Conservation (phyloP, 2,329 filamentous ascomycete genomes). For the Cryphonectria nitschkei region DNA sequence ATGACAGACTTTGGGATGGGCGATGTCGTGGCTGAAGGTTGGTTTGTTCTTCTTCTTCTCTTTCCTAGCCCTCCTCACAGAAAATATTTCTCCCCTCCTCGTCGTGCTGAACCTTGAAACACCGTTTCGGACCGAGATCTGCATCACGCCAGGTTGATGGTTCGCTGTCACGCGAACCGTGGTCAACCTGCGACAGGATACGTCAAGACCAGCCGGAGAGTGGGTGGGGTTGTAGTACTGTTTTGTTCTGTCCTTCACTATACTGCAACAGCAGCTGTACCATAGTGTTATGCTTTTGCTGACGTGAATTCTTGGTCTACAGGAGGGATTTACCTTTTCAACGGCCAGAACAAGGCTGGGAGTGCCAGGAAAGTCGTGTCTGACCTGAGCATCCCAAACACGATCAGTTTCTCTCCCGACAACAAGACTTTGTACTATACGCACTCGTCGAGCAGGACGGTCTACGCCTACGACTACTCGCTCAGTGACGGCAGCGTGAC, state of each 20-base stretch:
- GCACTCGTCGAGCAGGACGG: constrained; percentile 71
- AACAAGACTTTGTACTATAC: constrained; percentile 80
- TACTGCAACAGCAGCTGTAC: background rate
- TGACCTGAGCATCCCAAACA: constrained; percentile 79
- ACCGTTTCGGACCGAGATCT: background rate
- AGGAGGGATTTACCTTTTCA: constrained; percentile 77
- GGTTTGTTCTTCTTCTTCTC: constrained; percentile 29
- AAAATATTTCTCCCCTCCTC: background rate
- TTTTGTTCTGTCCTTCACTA: background rate
- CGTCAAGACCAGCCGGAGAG: background rate
- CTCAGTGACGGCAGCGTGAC: constrained; percentile 63
- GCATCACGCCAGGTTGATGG: background rate
- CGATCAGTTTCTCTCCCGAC: constrained; percentile 77
- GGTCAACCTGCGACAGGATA: constrained; percentile 1
- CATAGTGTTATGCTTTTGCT: background rate
- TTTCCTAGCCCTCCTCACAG: background rate
- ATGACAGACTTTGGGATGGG: constrained; percentile 76
- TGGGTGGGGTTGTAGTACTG: background rate
- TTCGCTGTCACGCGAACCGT: background rate
- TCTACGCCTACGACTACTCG: constrained; percentile 78
- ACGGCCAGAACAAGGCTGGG: constrained; percentile 61
- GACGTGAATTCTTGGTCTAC: constrained; percentile 8
- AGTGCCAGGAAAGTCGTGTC: constrained; percentile 55
- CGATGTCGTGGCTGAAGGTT: constrained; percentile 64
- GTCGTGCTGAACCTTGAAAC: background rate